These are phyloP conservation scores for Cercis canadensis DNA, from an alignment of 306 rosid species.

Conservation along the genomic window DNA sequence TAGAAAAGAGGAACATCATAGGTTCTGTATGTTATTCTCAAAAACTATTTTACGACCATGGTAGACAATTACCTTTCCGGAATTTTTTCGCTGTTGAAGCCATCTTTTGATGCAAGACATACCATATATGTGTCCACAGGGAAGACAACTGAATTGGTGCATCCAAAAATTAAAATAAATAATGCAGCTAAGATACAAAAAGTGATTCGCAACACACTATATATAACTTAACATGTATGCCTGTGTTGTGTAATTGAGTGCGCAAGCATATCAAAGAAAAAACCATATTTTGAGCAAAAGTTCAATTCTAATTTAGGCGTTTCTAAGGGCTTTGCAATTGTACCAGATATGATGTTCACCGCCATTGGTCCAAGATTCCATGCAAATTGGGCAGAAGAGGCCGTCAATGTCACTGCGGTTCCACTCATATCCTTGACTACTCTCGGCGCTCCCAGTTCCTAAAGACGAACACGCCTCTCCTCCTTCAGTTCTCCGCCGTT, in stretches of 20 bases:
- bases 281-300: neutral
- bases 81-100: conserved; percentile 57
- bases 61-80: no score
- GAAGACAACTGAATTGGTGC: conserved; percentile 75
- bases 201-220: neutral
- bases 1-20: no score
- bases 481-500: conserved; percentile 68
- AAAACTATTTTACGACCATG: no score
- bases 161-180: neutral
- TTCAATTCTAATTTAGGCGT: neutral
- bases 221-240: no score
- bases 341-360: conserved; percentile 83
- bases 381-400: conserved; percentile 79
- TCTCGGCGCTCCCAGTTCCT: conserved; percentile 28
- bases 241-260: no score
- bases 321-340: neutral
- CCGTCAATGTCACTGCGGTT: conserved; percentile 61
- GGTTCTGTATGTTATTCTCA: no score
- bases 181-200: neutral
- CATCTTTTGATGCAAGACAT: conserved; percentile 83
- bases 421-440: conserved; percentile 63
- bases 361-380: conserved; percentile 74
- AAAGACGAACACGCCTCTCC: conserved; percentile 50
- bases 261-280: neutral
- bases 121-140: conserved; percentile 91